Evolutionary conservation across 805 yeast species (phyloP), one percentile per base, ranked within the genome.

Genomic region (Saccharomycopsis schoenii): DNA sequence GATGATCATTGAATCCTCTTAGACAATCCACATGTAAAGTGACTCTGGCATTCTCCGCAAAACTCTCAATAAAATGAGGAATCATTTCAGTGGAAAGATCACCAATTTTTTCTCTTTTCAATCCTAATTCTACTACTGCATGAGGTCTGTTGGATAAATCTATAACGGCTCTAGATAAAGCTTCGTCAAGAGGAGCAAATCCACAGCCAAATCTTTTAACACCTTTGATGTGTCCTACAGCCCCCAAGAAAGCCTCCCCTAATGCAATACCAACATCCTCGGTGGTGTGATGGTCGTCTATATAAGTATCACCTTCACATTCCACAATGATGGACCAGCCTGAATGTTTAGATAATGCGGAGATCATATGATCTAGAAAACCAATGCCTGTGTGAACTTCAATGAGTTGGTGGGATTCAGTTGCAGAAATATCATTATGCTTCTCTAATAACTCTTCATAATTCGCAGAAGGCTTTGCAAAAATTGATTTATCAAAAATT

Each of bases 131-230:
- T 47, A 91, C 79, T 17, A 89, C 94, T 0, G 97, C 96, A 73
- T 75, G 92, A 1, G 99, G 98, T 67, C 99, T 81, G 72, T 91
- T 91, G 17, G 97, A 89, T 63, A 94, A 77, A 69, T 94, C 99
- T 10, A 94, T 90, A n/a, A 94, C 99, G 0, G 97, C 97, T 59
- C 99, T 79, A 63, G 96, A 85, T 62, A 94, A 79, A 0, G 99
- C 97, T 75, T 94, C 99, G 72, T 94, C 99, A 61, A 94, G 78
- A 1, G 99, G 99, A 8, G 97, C 98, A 76, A 84, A 93, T 1
- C 93, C 99, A 52, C 81, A 70, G 15, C 99, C 99, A 70, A 93
- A 94, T 67, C 99, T 81, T 73, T 89, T 89, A 61, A 93, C 91
- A 60, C 99, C 99, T 67, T 83, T 82, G 21, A 93, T 87, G 37